Evolutionary conservation across 1,139 yeast genomes (phyloP).

Genomic region (Pichia terricola): DNA sequence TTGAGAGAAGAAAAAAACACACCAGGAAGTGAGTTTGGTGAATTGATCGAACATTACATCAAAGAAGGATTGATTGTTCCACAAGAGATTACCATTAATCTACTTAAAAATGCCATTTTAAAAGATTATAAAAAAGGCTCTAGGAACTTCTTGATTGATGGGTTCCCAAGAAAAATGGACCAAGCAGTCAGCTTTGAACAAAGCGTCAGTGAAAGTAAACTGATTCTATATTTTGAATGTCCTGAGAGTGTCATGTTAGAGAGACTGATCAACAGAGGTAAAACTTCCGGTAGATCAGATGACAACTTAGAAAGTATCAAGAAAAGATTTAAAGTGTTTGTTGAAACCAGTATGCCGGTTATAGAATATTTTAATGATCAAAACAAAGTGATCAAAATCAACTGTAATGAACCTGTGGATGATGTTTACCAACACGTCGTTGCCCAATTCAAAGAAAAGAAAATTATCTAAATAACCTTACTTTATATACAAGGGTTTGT

Average conservation of each 20-base stretch:
- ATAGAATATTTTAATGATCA: slow-evolving; percentile 73
- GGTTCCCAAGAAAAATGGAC: slow-evolving; percentile 98
- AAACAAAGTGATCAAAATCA: slow-evolving; percentile 66
- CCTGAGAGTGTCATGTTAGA: slow-evolving; percentile 83
- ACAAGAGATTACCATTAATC: slow-evolving; percentile 84
- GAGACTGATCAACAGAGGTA: slow-evolving; percentile 82
- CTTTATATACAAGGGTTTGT: too few relatives aligned
- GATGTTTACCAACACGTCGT: slow-evolving; percentile 66
- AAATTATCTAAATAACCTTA: slow-evolving; percentile 11
- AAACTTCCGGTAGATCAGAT: slow-evolving; percentile 89
- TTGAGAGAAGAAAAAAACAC: slow-evolving; percentile 86
- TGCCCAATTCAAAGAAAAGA: slow-evolving; percentile 42
- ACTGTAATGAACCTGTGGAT: slow-evolving; percentile 75
- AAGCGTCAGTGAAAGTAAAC: slow-evolving; percentile 61
- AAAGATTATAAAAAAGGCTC: slow-evolving; percentile 45
- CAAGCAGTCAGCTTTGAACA: slow-evolving; percentile 90
- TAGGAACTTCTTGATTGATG: slow-evolving; percentile 71
- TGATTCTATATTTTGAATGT: slow-evolving; percentile 88
- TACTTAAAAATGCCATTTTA: slow-evolving; percentile 70
- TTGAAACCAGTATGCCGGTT: slow-evolving; percentile 92
- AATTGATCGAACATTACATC: slow-evolving; percentile 72
- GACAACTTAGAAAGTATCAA: slow-evolving; percentile 86
- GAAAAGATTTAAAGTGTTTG: slow-evolving; percentile 78
- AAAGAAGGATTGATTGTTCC: slow-evolving; percentile 90
- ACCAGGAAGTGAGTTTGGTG: slow-evolving; percentile 75